Base-by-base conservation (phyloP, 179 eudicot species). In the Vitellaria paradoxa region DNA sequence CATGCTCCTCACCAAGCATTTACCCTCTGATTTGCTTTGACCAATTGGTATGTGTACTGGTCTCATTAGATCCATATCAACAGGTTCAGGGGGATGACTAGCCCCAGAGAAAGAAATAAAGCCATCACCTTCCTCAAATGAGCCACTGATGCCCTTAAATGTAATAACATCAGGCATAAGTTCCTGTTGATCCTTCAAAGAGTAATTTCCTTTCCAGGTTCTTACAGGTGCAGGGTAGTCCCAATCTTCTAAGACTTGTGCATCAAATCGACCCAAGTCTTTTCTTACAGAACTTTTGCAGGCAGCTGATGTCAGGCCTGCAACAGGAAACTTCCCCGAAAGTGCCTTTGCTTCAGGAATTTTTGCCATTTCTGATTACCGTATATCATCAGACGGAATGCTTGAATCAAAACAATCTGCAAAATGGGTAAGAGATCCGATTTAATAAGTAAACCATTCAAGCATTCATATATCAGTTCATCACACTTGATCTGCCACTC, bases 51-150 rank as follows among this genome's bases (percentile, higher is more conserved):
- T 83, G 68, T 80, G 88, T 18, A 90, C 89, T 3, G 97, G 92
- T 76, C 82, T 92, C 92, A 92, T 90, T 64, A 86, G 76, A 83
- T 84, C 94, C 1, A 84, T 78, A 80, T 90, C 95, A 68, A 88
- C 85, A 5, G 98, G 97, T 73, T 94, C 98, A 5, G 93, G 89
- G 57, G 96, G 98, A 79, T 94, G 98, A 73, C 92, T 90, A 23
- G 87, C 94, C 69, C 94, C 94, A 21, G 87, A 87, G 73, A 93
- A 92, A 9, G 95, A 92, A 79, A 59, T 80, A 8, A 81, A 78
- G 21, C 86, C 90, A 30, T 30, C 37, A 68, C 37, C 66, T 72
- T 92, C 93, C 52, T 93, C 95, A 63, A 73, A 49, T n/a, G 87
- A 84, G 78, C 83, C 92, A 66, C 11, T 82, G 57, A 85, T 88